These are phyloP conservation scores for Debaryomyces coudertii DNA, from an alignment of 1,139 yeast genomes.

Conservation along the genomic window DNA sequence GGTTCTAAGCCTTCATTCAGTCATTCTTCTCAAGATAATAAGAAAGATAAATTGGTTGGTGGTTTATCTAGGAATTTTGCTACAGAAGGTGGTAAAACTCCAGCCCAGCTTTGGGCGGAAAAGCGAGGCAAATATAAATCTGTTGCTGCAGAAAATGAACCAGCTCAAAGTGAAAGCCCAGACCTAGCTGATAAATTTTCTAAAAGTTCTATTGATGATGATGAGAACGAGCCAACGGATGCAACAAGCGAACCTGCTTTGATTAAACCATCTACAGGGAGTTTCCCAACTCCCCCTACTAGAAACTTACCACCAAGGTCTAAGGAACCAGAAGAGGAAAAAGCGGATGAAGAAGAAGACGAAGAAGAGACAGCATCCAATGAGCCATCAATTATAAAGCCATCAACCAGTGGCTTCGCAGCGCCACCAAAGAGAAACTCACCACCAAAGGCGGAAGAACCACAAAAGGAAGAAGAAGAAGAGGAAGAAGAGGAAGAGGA, in stretches of 20 bases:
- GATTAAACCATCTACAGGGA: constrained; percentile 17
- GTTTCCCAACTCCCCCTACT: constrained; percentile 29
- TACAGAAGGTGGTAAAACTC: constrained; percentile 79
- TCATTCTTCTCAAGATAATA: constrained; percentile 28
- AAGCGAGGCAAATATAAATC: constrained; percentile 68
- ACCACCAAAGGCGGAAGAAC: constrained; percentile 18
- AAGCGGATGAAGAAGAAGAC: constrained; percentile 23
- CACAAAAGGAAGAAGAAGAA: constrained; percentile 12
- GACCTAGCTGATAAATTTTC: constrained; percentile 15
- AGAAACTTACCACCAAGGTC: constrained; percentile 23
- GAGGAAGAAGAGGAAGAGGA: constrained; percentile 19
- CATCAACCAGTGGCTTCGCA: constrained; percentile 20
- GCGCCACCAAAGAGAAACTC: constrained; percentile 29
- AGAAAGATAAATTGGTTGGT: constrained; percentile 54
- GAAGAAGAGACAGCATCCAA: constrained; percentile 23
- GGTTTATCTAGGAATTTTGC: constrained; percentile 74
- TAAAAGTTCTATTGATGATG: constrained; percentile 13
- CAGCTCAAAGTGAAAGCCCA: constrained; percentile 11
- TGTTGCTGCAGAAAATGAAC: constrained; percentile 28
- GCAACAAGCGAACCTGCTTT: constrained; percentile 29
- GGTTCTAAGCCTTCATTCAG: constrained; percentile 57
- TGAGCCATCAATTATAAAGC: constrained; percentile 28
- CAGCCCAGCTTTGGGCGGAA: constrained; percentile 96
- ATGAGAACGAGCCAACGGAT: constrained; percentile 26
- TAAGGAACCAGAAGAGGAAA: not conserved